phyloP scores from a whole-genome alignment of 202 grass and related monocot genomes.

The Panicum virgatum region DNA sequence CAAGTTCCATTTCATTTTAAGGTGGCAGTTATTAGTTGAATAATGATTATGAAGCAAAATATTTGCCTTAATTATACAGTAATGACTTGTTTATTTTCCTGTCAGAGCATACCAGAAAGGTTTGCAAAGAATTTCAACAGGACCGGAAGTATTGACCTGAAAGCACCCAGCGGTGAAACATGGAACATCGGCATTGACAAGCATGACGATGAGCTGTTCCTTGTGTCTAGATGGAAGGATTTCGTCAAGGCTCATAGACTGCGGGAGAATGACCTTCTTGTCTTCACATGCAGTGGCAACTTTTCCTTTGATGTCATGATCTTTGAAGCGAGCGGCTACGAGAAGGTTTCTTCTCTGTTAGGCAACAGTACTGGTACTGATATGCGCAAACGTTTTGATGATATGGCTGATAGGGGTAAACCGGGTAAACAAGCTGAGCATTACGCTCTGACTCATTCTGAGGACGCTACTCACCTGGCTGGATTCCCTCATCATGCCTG shows the following conservation, averaged over 20 bases:
- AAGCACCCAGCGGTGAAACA: conserved; percentile 32
- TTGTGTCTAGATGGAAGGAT: conserved; percentile 49
- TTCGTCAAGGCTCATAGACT: conserved; percentile 46
- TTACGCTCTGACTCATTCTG: neutral
- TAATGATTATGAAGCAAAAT: too few relatives aligned
- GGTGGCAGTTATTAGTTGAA: too few relatives aligned
- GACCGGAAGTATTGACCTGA: conserved; percentile 20
- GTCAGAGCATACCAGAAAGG: conserved; percentile 48
- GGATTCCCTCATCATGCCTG: neutral
- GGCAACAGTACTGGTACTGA: neutral
- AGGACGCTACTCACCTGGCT: neutral
- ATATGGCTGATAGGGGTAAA: neutral
- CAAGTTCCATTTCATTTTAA: conserved; percentile 36
- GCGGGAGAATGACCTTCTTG: conserved; percentile 31
- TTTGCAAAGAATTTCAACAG: conserved; percentile 41
- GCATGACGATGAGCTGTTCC: conserved; percentile 5
- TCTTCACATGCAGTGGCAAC: conserved; percentile 39
- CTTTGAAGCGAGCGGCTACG: conserved; percentile 42
- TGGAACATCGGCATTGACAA: conserved; percentile 26
- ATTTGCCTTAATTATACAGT: neutral
- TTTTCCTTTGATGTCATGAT: conserved; percentile 47
- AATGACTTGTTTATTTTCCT: neutral
- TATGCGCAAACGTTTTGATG: neutral
- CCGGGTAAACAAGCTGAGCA: neutral
- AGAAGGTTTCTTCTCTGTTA: conserved; percentile 34